Conservation (phyloP, 768 basidiomycete species). For the Pluteus cervinus region DNA sequence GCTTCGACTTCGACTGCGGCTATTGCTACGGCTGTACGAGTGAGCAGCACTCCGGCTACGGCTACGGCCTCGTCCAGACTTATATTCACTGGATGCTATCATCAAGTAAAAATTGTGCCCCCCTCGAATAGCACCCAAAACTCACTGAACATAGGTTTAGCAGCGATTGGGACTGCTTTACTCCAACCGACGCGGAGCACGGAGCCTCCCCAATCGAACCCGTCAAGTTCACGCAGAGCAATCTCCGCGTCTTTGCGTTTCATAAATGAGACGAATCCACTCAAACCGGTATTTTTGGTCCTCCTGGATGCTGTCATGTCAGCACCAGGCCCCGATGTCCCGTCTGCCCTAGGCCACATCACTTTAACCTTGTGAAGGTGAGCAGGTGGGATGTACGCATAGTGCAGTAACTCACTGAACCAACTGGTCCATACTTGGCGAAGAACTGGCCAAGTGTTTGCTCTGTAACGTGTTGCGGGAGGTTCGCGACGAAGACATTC, state of each 20-base stretch:
- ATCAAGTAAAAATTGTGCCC: too few relatives aligned
- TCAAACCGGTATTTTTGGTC: conserved; percentile 70
- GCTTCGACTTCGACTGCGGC: conserved; percentile 34
- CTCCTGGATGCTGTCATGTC: conserved; percentile 72
- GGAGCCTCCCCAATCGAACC: conserved; percentile 91
- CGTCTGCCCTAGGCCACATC: conserved; percentile 96
- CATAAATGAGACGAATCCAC: conserved; percentile 98
- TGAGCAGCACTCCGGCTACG: background rate
- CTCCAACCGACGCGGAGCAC: conserved; percentile 92
- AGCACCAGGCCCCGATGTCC: conserved; percentile 56
- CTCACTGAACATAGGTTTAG: conserved; percentile 79
- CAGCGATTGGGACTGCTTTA: conserved; percentile 86
- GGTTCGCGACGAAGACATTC: conserved; percentile 92
- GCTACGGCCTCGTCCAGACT: conserved; percentile 3
- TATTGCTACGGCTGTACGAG: conserved; percentile 15
- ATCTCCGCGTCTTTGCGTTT: conserved; percentile 85
- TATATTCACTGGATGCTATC: too few relatives aligned
- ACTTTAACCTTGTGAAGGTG: conserved; percentile 67
- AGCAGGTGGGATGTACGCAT: background rate
- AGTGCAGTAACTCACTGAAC: conserved; percentile 54
- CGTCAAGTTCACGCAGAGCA: conserved; percentile 87
- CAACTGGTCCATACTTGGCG: conserved; percentile 88
- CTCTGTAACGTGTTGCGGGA: conserved; percentile 85
- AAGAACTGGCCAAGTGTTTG: conserved; percentile 85
- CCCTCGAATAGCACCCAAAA: conserved; percentile 8